Evolutionary conservation across 2,329 filamentous ascomycete genomes (phyloP), one percentile per base, ranked within the genome.

Genomic region (Sarocladiaceae sp.): DNA sequence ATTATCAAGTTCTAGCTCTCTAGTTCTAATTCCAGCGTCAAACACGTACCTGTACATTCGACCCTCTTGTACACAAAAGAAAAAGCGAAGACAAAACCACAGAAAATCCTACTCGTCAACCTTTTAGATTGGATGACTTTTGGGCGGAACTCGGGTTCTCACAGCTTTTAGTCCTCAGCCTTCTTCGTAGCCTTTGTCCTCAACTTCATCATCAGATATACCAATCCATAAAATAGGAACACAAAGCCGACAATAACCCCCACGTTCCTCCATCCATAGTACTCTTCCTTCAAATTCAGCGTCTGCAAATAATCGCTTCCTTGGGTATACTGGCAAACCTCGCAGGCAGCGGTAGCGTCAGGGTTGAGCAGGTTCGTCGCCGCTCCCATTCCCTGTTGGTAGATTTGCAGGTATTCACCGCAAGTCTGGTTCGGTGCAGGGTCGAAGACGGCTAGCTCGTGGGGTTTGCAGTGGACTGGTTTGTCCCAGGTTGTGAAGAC

Each of bases 231-330:
- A 1, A 74, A 77, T 51, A 72, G 76, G 33, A 80, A 54, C 1
- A 71, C 76, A 57, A 85, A 84, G 4, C 81, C 66, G 2, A 76
- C 77, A 2, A 78, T 74, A 49, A 68, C 50, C 17, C 23, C 36
- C n/a, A 33, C 79, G 65, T 86, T 72, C 49, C 83, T 73, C 83
- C 83, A 87, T 0, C 81, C 82, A 57, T 80, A 80, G 54, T 73
- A 78, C 56, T 83, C 77, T 1, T 79, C 71, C 2, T 70, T 69
- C 3, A 86, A 57, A 59, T 85, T 83, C 10, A 86, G 52, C 0
- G 71, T 78, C 4, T 62, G 56, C 3, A 86, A 61, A 57, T 83
- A 87, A 52, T 84, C 82, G 1, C 70, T 70, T 0, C 82, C 83
- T 4, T 58, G 61, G 0, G 60, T 60, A 61, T 80, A 87, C 57